phyloP scores from a whole-genome alignment of 805 yeast species.

The Suhomyces prunicola region DNA sequence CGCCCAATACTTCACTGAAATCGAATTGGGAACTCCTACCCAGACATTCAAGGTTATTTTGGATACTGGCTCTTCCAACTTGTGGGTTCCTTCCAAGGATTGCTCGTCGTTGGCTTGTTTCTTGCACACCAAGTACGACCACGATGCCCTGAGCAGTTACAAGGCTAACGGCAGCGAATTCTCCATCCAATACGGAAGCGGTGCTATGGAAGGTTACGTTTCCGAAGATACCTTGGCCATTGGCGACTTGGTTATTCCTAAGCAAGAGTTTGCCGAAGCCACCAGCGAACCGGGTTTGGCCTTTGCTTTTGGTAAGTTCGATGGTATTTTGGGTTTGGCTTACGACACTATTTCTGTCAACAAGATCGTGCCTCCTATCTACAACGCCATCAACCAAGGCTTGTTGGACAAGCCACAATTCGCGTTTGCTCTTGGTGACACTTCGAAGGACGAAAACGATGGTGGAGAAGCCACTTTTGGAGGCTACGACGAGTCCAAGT shows the following conservation, averaged over 20 bases:
- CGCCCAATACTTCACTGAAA: conserved; percentile 95
- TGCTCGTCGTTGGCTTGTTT: conserved; percentile 95
- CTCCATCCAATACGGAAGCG: conserved; percentile 87
- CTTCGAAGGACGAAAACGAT: conserved; percentile 56
- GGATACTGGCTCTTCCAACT: conserved; percentile 95
- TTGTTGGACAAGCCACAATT: conserved; percentile 81
- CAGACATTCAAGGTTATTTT: conserved; percentile 90
- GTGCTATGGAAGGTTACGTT: conserved; percentile 86
- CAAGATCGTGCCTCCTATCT: conserved; percentile 88
- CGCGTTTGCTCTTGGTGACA: conserved; percentile 87
- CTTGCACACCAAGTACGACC: conserved; percentile 89
- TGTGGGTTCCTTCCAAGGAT: conserved; percentile 91
- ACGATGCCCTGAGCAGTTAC: conserved; percentile 75
- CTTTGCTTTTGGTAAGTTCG: conserved; percentile 97
- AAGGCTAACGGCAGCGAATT: conserved; percentile 84
- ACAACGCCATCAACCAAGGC: conserved; percentile 80
- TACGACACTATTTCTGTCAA: conserved; percentile 89
- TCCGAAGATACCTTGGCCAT: conserved; percentile 79
- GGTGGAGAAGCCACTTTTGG: conserved; percentile 97
- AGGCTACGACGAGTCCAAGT: conserved; percentile 78
- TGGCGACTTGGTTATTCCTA: conserved; percentile 80
- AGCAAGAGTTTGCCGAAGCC: conserved; percentile 96
- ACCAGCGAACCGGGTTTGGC: conserved; percentile 97
- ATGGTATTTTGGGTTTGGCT: conserved; percentile 94
- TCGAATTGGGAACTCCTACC: conserved; percentile 87